Evolutionary conservation across 2,329 filamentous ascomycete genomes (phyloP).

Genomic region (Fusarium zealandicum): DNA sequence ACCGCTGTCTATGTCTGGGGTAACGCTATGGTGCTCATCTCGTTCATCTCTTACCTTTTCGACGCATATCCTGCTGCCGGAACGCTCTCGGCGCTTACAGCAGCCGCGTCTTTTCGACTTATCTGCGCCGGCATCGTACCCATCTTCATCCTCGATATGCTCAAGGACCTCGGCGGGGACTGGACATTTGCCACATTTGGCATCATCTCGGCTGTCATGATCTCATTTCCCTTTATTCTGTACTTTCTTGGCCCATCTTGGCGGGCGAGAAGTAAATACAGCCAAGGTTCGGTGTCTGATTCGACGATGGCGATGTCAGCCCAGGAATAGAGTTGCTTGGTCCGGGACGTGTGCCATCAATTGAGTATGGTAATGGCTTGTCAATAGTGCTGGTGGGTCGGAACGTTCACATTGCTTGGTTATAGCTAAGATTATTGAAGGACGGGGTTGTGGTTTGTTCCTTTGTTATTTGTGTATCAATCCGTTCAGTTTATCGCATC

Average conservation of each 20-base stretch:
- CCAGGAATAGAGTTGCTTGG: too few relatives aligned
- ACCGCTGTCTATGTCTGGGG: conserved; percentile 12
- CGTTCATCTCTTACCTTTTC: conserved; percentile 10
- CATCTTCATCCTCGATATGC: conserved; percentile 12
- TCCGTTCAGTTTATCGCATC: too few relatives aligned
- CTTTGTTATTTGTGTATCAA: too few relatives aligned
- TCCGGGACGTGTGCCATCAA: too few relatives aligned
- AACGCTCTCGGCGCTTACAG: conserved; percentile 7
- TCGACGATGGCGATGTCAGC: too few relatives aligned
- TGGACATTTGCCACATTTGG: conserved; percentile 12
- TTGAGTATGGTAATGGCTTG: too few relatives aligned
- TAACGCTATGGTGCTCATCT: conserved; percentile 9
- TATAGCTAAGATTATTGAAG: too few relatives aligned
- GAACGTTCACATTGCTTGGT: too few relatives aligned
- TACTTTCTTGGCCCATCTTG: background rate
- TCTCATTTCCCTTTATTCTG: conserved; percentile 2
- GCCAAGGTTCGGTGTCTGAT: background rate
- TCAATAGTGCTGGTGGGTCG: too few relatives aligned
- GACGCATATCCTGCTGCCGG: conserved; percentile 10
- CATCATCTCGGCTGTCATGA: conserved; percentile 9
- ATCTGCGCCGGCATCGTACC: conserved; percentile 7
- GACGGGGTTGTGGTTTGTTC: too few relatives aligned
- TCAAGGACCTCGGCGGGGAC: conserved; percentile 1
- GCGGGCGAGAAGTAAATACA: conserved; percentile 6
- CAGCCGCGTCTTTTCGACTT: conserved; percentile 6